Evolutionary conservation across 1,284 basidiomycete species (phyloP), one percentile per base, ranked within the genome.

Genomic region (Cryptococcus sp.): DNA sequence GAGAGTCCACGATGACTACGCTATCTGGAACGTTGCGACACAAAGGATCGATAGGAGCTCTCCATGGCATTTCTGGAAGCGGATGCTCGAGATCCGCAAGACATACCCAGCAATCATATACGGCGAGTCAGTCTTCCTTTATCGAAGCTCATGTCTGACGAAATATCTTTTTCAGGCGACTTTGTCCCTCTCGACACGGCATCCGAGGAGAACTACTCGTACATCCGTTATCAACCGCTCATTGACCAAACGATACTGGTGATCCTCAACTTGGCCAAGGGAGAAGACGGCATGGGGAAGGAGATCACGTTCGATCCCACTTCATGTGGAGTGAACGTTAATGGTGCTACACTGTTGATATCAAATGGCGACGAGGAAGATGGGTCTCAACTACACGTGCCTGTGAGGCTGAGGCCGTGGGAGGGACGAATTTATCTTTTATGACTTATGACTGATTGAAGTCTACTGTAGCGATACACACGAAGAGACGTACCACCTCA

Each of bases 1-100:
- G 87, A 80, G 85, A 13, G 83, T 87, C 13, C 87, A 88, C 65
- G 86, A 87, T 40, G 86, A 89, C 65, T 87, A 85, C 68, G 62
- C 60, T n/a, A 65, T 74, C 3, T 87, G 86, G 82, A 89, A 89
- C 69, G 86, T 81, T 13, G 80, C 74, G 2, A 74, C 73, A 4
- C 84, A 87, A 70, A 52, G 81, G 13, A 61, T 70, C 0, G 82
- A 87, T 52, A 60, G 76, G 1, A 58, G 77, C 17, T 86, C 84
- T 61, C 84, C 87, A 3, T 80, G 80, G 48, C 65, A 76, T 3
- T 89, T 88, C 66, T 89, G 83, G 81, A 84, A 84, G 66, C 65
- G 72, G 13, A 80, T 84, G 3, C 68, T 89, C 22, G 63, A 59
- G 13, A 55, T 84, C 1, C 80, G 87, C n/a, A 87, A 86, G 63